Conservation (phyloP, 1,284 basidiomycete genomes). For the Tylopilus orsonianus region DNA sequence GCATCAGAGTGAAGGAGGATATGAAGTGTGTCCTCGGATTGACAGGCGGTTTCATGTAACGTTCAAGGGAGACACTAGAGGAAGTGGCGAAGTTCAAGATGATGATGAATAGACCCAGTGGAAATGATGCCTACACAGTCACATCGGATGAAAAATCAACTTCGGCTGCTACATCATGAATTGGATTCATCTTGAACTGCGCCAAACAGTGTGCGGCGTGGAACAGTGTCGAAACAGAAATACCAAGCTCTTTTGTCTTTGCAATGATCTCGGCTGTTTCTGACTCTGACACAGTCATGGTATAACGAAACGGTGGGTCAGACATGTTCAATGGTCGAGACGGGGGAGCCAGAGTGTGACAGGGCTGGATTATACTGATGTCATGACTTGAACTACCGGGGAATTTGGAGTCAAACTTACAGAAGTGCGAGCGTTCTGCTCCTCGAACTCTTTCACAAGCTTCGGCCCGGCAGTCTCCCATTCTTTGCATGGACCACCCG, state of each 20-base stretch:
- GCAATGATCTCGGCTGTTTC: conserved; percentile 17
- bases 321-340: conserved; percentile 11
- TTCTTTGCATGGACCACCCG: conserved; percentile 13
- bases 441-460: conserved; percentile 11
- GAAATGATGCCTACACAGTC: no score
- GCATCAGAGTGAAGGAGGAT: conserved; percentile 14
- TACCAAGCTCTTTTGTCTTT: conserved; percentile 14
- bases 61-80: conserved; percentile 21
- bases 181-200: conserved; percentile 24
- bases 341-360: conserved; percentile 15
- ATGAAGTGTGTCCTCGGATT: conserved; percentile 21
- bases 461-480: conserved; percentile 14
- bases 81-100: background rate
- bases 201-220: conserved; percentile 24
- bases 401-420: background rate
- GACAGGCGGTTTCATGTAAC: conserved; percentile 21
- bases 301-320: conserved; percentile 12
- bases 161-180: conserved; percentile 11
- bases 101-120: no score
- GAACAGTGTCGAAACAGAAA: conserved; percentile 21
- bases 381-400: background rate
- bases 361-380: conserved; percentile 13
- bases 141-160: conserved; percentile 18
- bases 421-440: conserved; percentile 1
- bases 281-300: conserved; percentile 2